Conservation (phyloP, 2,329 filamentous ascomycete species). For the Epichloe typhina region DNA sequence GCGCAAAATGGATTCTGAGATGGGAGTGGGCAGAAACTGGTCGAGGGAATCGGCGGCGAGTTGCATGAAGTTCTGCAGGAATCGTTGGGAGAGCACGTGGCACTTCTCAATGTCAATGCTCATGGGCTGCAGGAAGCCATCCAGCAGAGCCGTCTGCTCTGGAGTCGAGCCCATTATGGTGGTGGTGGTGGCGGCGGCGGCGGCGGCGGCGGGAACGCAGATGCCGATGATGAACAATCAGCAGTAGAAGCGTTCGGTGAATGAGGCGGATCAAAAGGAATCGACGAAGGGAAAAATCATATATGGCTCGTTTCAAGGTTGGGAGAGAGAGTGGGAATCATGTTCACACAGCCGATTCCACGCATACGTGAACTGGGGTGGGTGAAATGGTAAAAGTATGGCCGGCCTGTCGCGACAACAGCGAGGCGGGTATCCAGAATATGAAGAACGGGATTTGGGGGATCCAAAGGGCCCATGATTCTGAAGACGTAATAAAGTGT, state of each 20-base stretch:
- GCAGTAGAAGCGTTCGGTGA: background rate
- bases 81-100: conserved; percentile 31
- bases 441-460: no score
- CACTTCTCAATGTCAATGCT: conserved; percentile 32
- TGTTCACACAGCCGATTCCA: background rate
- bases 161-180: conserved; percentile 3
- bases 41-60: conserved; percentile 38
- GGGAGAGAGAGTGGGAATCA: background rate
- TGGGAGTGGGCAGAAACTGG: conserved; percentile 49
- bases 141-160: conserved; percentile 10
- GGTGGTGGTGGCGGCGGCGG: background rate
- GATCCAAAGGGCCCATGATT: no score
- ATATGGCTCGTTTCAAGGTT: background rate
- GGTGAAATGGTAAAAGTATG: no score
- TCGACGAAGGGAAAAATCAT: background rate
- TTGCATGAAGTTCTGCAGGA: conserved; percentile 32
- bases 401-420: no score
- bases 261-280: background rate
- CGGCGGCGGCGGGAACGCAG: background rate
- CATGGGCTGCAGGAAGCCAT: conserved; percentile 38
- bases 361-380: background rate
- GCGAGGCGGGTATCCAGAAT: no score
- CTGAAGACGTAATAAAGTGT: no score
- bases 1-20: conserved; percentile 44
- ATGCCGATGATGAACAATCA: background rate